Evolutionary conservation across 202 grass and related monocot species (phyloP).

Genomic region (Hordeum pubiflorum): DNA sequence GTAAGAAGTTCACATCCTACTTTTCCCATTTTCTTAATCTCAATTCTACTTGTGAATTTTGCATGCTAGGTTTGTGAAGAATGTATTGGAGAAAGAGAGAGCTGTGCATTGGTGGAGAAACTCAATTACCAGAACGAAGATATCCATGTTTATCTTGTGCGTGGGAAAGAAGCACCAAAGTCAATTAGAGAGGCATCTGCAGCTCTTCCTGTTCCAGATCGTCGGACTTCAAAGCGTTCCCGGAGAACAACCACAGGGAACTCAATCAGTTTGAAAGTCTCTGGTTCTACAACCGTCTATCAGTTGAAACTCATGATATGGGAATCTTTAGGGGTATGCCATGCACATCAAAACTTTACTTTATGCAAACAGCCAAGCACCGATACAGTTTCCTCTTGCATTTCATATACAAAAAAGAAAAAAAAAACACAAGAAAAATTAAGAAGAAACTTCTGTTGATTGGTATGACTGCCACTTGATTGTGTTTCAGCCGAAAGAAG

Average conservation of each 20-base stretch:
- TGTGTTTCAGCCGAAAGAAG: background rate
- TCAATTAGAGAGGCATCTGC: slow-evolving; percentile 71
- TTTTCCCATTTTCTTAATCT: background rate
- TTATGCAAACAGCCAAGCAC: background rate
- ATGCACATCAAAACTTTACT: background rate
- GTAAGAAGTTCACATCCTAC: background rate
- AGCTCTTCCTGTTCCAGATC: slow-evolving; percentile 50
- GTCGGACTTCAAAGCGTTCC: slow-evolving; percentile 83
- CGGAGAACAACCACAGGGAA: slow-evolving; percentile 70
- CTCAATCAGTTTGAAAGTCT: slow-evolving; percentile 75
- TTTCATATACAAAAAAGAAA: background rate
- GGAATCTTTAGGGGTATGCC: slow-evolving; percentile 93
- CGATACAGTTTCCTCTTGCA: background rate
- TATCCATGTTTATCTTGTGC: slow-evolving; percentile 76
- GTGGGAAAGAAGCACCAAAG: slow-evolving; percentile 92
- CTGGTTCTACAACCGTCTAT: slow-evolving; percentile 78
- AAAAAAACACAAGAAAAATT: background rate
- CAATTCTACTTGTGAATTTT: slow-evolving; percentile 16
- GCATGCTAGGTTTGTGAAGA: slow-evolving; percentile 69
- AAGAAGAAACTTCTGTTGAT: background rate
- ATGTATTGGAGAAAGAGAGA: slow-evolving; percentile 95
- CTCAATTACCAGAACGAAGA: slow-evolving; percentile 73
- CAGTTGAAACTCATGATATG: slow-evolving; percentile 99
- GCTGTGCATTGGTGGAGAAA: slow-evolving; percentile 71
- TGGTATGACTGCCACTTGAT: background rate